Conservation (phyloP, 2,329 filamentous ascomycete species). For the Aspergillus caelatus region DNA sequence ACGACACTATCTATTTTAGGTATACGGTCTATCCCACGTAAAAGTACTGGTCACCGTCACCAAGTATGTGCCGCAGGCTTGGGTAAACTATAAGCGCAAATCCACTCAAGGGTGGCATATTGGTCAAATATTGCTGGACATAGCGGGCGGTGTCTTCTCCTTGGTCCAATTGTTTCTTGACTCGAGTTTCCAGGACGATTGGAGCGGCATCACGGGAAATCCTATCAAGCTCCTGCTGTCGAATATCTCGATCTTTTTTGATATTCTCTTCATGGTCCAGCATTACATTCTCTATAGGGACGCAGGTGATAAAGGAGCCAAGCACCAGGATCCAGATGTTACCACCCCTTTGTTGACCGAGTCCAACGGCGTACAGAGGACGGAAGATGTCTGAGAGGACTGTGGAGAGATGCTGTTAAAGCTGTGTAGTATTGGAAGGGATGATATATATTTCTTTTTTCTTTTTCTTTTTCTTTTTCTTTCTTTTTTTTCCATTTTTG, state of each 20-base stretch:
- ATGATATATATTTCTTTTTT: background rate
- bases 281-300: constrained; percentile 78
- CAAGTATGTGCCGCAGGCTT: constrained; percentile 89
- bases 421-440: background rate
- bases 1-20: constrained; percentile 37
- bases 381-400: constrained; percentile 8
- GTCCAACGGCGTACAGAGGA: constrained; percentile 15
- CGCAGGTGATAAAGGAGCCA: constrained; percentile 24
- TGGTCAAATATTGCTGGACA: constrained; percentile 78
- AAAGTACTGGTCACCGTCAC: constrained; percentile 86
- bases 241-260: constrained; percentile 84
- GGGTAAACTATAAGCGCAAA: constrained; percentile 79
- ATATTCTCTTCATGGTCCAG: constrained; percentile 82
- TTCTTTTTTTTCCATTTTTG: background rate
- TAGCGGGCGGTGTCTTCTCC: constrained; percentile 78
- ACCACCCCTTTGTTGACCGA: constrained; percentile 34
- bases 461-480: background rate
- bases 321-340: constrained; percentile 20
- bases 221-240: constrained; percentile 86
- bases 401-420: background rate
- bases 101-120: constrained; percentile 91
- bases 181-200: constrained; percentile 80
- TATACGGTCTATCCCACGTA: constrained; percentile 77
- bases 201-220: constrained; percentile 89
- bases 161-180: constrained; percentile 82